Percentiles rank a stretch among this genome's conserved stretches.
These are phyloP conservation scores for Fusarium brevicatenulatum DNA, from an alignment of 2,329 filamentous ascomycete genomes.

Conservation along the genomic window DNA sequence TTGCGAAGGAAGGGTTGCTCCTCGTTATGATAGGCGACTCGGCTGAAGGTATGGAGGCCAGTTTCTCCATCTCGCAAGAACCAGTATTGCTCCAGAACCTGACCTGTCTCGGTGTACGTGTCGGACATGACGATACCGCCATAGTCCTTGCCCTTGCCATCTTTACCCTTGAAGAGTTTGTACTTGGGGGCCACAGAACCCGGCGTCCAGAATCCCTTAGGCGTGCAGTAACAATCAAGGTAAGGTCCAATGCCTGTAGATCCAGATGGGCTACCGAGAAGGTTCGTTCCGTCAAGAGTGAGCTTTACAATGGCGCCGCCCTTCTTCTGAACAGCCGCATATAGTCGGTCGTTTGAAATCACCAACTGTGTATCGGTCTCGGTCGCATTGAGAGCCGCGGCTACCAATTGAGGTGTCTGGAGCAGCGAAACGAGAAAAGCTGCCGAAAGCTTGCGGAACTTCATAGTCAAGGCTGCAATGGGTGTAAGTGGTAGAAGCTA, in stretches of 20 bases:
- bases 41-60: constrained; percentile 69
- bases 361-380: constrained; percentile 49
- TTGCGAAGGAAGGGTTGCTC: constrained; percentile 66
- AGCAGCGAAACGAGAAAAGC: constrained; percentile 35
- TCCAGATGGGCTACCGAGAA: constrained; percentile 57
- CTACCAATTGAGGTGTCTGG: constrained; percentile 36
- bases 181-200: constrained; percentile 58
- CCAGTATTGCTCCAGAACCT: constrained; percentile 72
- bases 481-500: constrained; percentile 2
- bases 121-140: constrained; percentile 70
- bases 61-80: constrained; percentile 71
- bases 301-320: constrained; percentile 51
- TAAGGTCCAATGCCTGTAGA: constrained; percentile 64
- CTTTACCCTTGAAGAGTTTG: constrained; percentile 58
- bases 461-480: constrained; percentile 29
- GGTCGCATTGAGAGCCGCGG: constrained; percentile 47
- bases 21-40: constrained; percentile 68
- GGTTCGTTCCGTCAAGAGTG: constrained; percentile 55
- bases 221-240: constrained; percentile 71
- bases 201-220: constrained; percentile 68
- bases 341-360: constrained; percentile 53
- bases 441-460: constrained; percentile 36
- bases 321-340: constrained; percentile 51
- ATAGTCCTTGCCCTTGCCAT: constrained; percentile 61
- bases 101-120: constrained; percentile 65